Evolutionary conservation across 1,139 yeast species (phyloP).

Genomic region (Diutina mesorugosa): DNA sequence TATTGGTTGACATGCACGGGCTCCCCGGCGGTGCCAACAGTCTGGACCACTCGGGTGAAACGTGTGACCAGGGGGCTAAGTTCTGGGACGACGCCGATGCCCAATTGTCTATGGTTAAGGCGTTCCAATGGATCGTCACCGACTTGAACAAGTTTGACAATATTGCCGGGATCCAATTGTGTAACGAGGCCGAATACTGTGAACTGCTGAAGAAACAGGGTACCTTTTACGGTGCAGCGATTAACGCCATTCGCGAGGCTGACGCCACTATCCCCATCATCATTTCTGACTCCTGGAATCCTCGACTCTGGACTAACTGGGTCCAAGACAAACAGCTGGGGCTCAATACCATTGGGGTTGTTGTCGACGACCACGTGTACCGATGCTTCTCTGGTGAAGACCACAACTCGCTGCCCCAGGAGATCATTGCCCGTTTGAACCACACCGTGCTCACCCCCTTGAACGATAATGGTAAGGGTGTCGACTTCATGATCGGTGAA

Average conservation of each 20-base stretch:
- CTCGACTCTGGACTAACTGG: slow-evolving; percentile 69
- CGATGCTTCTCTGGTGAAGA: slow-evolving; percentile 76
- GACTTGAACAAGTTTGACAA: slow-evolving; percentile 51
- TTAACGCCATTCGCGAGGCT: slow-evolving; percentile 41
- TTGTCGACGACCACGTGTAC: slow-evolving; percentile 78
- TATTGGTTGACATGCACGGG: slow-evolving; percentile 77
- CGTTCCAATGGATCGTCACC: slow-evolving; percentile 46
- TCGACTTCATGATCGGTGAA: slow-evolving; percentile 78
- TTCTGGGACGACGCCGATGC: slow-evolving; percentile 43
- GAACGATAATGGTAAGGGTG: slow-evolving; percentile 32
- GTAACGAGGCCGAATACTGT: slow-evolving; percentile 69
- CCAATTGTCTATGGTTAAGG: slow-evolving; percentile 34
- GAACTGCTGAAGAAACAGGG: slow-evolving; percentile 36
- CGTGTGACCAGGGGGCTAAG: slow-evolving; percentile 34
- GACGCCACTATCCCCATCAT: slow-evolving; percentile 54
- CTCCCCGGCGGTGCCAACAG: slow-evolving; percentile 89
- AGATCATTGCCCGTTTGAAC: slow-evolving; percentile 47
- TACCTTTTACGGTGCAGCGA: slow-evolving; percentile 57
- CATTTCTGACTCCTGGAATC: slow-evolving; percentile 93
- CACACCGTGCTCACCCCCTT: slow-evolving; percentile 39
- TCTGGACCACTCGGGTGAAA: slow-evolving; percentile 71
- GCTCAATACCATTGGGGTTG: slow-evolving; percentile 42
- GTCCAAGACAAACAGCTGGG: slow-evolving; percentile 21
- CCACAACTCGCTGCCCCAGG: slow-evolving; percentile 48
- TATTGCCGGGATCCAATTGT: slow-evolving; percentile 70